These are phyloP conservation scores for Cladophialophora yegresii DNA, from an alignment of 2,329 filamentous ascomycete species.

Conservation along the genomic window DNA sequence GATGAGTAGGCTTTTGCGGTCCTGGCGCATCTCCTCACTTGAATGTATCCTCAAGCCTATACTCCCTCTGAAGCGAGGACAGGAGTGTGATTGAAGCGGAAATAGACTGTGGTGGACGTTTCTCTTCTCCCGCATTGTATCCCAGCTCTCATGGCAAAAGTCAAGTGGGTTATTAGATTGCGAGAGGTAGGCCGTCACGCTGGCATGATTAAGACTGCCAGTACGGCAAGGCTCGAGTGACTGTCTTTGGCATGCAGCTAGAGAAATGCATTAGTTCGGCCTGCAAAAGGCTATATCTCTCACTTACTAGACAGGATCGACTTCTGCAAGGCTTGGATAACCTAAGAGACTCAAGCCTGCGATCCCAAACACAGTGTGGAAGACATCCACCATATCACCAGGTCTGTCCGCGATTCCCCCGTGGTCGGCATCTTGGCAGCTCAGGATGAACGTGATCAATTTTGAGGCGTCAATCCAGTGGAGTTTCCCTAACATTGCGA, in stretches of 20 bases:
- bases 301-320: conserved; percentile 82
- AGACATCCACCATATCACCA: conserved; percentile 94
- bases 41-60: conserved; percentile 47
- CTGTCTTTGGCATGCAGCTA: conserved; percentile 71
- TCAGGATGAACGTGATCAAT: conserved; percentile 77
- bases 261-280: conserved; percentile 31
- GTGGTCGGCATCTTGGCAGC: conserved; percentile 79
- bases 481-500: conserved; percentile 81
- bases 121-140: conserved; percentile 71
- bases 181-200: conserved; percentile 54
- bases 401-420: conserved; percentile 90
- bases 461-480: conserved; percentile 91
- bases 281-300: neutral
- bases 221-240: conserved; percentile 55
- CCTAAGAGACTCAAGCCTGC: conserved; percentile 83
- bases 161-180: conserved; percentile 70
- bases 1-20: neutral
- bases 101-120: conserved; percentile 32
- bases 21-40: neutral
- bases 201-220: conserved; percentile 25
- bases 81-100: conserved; percentile 41
- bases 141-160: conserved; percentile 58
- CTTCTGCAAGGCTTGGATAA: conserved; percentile 72
- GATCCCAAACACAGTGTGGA: conserved; percentile 88
- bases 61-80: conserved; percentile 41